Conservation (phyloP, 352 stramenopile species). For the Globisporangium camurandrum region DNA sequence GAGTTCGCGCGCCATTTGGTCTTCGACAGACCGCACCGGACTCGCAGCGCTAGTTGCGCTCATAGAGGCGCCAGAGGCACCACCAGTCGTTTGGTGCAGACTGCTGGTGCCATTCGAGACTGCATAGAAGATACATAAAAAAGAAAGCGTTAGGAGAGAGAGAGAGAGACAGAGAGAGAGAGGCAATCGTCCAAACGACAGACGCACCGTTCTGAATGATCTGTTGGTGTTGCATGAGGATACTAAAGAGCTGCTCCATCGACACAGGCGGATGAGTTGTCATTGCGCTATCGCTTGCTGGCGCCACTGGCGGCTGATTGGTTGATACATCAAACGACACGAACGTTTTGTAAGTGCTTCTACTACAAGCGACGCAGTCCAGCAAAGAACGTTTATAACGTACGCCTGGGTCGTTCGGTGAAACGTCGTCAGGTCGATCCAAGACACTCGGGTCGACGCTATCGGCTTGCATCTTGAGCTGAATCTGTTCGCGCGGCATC, state of each 20-base stretch:
- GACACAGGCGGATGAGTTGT: conserved; percentile 64
- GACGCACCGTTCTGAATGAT: conserved; percentile 76
- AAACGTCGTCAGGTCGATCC: conserved; percentile 65
- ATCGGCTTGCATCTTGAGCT: conserved; percentile 77
- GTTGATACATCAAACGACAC: background rate
- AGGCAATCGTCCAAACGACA: background rate
- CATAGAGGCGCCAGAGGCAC: background rate
- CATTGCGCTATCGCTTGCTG: conserved; percentile 13
- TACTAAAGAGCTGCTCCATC: conserved; percentile 83
- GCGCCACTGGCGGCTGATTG: conserved; percentile 29
- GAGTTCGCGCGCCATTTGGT: conserved; percentile 80
- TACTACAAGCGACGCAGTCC: background rate
- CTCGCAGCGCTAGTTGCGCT: conserved; percentile 10
- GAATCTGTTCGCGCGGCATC: conserved; percentile 75
- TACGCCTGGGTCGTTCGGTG: conserved; percentile 73
- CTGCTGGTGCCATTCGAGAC: conserved; percentile 28
- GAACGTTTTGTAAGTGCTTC: background rate
- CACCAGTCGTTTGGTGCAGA: too few relatives aligned
- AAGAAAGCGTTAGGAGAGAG: background rate
- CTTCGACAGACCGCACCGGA: conserved; percentile 51
- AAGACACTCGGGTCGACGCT: conserved; percentile 52
- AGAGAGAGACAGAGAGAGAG: background rate
- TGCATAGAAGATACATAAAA: conserved; percentile 8
- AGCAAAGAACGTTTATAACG: conserved; percentile 7
- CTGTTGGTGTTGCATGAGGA: conserved; percentile 85